Conservation (phyloP, 2,329 filamentous ascomycete genomes). For the Talaromyces sp. region DNA sequence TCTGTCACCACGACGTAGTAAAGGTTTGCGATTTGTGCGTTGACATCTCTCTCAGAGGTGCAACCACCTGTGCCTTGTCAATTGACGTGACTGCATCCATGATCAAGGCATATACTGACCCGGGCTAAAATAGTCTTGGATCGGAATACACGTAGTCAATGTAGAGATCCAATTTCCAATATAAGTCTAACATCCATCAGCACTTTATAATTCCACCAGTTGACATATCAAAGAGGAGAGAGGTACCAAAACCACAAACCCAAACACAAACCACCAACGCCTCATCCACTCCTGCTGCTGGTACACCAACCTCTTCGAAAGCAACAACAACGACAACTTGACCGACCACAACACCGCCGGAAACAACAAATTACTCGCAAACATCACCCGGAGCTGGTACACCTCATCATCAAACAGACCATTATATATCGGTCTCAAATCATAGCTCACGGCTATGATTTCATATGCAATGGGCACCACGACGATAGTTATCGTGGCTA, state of each 20-base stretch:
- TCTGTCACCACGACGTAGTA: constrained; percentile 38
- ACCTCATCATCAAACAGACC: constrained; percentile 33
- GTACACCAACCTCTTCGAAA: constrained; percentile 40
- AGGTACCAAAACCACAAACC: constrained; percentile 35
- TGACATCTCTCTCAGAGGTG: constrained; percentile 28
- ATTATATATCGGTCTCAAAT: constrained; percentile 28
- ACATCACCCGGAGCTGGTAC: constrained; percentile 38
- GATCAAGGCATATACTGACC: constrained; percentile 17
- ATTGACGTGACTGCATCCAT: not conserved
- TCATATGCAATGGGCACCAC: constrained; percentile 36
- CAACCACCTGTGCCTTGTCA: constrained; percentile 25
- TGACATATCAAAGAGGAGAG: not conserved
- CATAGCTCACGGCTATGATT: constrained; percentile 28
- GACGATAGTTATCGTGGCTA: constrained; percentile 36
- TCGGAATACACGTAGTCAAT: constrained; percentile 34
- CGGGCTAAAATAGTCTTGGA: constrained; percentile 38
- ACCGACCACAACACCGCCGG: constrained; percentile 43
- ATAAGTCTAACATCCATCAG: constrained; percentile 29
- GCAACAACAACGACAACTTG: constrained; percentile 41
- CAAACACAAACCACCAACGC: constrained; percentile 39
- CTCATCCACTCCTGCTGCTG: constrained; percentile 32
- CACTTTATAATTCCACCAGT: not conserved
- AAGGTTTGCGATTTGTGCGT: constrained; percentile 34
- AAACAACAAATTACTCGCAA: constrained; percentile 39
- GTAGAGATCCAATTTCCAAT: constrained; percentile 39